A percentile compares a stretch with the other conserved stretches of the same genome.
Evolutionary conservation across 2,329 filamentous ascomycete genomes (phyloP).

Genomic region (Cladosporium sp.): DNA sequence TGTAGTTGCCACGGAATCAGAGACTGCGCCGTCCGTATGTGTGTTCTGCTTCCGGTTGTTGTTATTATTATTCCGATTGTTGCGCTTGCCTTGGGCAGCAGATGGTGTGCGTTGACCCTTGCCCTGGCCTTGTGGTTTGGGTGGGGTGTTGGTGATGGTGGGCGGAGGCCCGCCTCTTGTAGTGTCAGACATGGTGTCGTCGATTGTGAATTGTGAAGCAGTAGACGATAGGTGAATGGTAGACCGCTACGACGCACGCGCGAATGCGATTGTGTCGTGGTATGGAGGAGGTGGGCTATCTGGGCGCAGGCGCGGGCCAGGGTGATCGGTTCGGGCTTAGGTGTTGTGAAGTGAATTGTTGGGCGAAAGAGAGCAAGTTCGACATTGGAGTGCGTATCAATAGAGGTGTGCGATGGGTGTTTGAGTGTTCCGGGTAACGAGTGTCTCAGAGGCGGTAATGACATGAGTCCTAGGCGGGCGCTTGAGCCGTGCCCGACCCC

Average conservation of each 20-base stretch:
- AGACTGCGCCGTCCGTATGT: slow-evolving; percentile 11
- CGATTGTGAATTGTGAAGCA: not conserved
- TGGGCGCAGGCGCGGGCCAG: slow-evolving; percentile 21
- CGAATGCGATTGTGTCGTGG: slow-evolving; percentile 3
- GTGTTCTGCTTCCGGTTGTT: slow-evolving; percentile 22
- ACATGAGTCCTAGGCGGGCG: not conserved
- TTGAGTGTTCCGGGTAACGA: not conserved
- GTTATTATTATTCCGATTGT: slow-evolving; percentile 32
- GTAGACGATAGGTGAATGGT: not conserved
- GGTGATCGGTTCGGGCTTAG: slow-evolving; percentile 10
- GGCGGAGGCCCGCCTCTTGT: slow-evolving; percentile 21
- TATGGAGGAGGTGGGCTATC: slow-evolving; percentile 14
- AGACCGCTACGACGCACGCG: not conserved
- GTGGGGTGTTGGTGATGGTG: slow-evolving; percentile 16
- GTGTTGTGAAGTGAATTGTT: slow-evolving; percentile 18
- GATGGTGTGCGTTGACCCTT: slow-evolving; percentile 22
- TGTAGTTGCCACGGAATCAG: slow-evolving; percentile 7
- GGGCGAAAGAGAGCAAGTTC: slow-evolving; percentile 17
- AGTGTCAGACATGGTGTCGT: not conserved
- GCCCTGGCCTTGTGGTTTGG: slow-evolving; percentile 5
- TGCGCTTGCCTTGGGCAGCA: slow-evolving; percentile 21
- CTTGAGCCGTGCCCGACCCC: not conserved
- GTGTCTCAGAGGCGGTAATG: not conserved
- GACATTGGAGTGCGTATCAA: slow-evolving; percentile 23
- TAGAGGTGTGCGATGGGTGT: not conserved